A percentile compares a stretch with the other conserved stretches of the same genome.
These are phyloP conservation scores for Beauveria sp. DNA, from an alignment of 2,329 filamentous ascomycete species.

Conservation along the genomic window DNA sequence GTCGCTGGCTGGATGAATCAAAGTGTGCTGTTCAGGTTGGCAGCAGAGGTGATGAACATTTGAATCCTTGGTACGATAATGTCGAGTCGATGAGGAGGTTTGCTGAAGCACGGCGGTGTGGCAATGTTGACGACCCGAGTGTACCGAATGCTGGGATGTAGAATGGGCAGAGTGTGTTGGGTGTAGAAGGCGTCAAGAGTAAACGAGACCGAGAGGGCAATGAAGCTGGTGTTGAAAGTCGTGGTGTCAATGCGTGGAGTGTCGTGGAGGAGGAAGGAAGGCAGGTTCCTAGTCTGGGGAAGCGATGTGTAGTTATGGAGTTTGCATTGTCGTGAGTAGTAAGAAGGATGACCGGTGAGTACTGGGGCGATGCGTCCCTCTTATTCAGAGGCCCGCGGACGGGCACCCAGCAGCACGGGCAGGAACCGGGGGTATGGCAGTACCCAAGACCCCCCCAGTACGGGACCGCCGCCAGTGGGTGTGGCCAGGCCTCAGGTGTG, in stretches of 20 bases:
- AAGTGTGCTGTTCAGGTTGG: constrained; percentile 11
- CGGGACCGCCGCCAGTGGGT: constrained; percentile 7
- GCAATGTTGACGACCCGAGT: background rate
- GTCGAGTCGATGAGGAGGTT: background rate
- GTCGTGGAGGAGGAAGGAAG: constrained; percentile 14
- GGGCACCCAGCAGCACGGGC: constrained; percentile 6
- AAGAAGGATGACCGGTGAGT: constrained; percentile 21
- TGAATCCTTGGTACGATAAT: background rate
- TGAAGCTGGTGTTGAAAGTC: background rate
- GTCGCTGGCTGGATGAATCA: constrained; percentile 7
- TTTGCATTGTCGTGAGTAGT: constrained; percentile 14
- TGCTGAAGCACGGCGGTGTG: background rate
- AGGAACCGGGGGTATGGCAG: constrained; percentile 8
- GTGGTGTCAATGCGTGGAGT: background rate
- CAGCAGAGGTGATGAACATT: constrained; percentile 4
- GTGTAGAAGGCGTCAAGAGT: background rate
- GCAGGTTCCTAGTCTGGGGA: constrained; percentile 17
- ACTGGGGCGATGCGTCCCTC: constrained; percentile 14
- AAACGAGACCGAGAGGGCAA: background rate
- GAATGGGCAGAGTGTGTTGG: background rate
- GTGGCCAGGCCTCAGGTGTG: background rate
- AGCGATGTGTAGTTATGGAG: constrained; percentile 18
- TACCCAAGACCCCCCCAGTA: constrained; percentile 7
- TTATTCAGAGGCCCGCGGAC: constrained; percentile 8
- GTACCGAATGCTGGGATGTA: background rate